Base-by-base conservation (phyloP, 179 eudicot species). In the Silene coronaria region DNA sequence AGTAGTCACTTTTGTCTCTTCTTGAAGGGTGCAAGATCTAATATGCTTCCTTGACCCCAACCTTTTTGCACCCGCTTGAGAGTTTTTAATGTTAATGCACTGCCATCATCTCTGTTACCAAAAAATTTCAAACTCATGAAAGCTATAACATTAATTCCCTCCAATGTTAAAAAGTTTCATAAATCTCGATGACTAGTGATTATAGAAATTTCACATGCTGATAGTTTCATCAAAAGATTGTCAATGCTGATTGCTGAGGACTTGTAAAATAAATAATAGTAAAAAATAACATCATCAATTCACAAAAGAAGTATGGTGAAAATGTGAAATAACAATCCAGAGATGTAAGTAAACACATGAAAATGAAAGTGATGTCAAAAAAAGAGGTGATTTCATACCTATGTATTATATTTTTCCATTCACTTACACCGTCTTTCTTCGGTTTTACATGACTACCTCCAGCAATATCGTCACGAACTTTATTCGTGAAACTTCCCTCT, bases 1-100 rank as follows among this genome's bases (percentile, higher is more conserved):
- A 93, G 78, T 72, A 77, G 81, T 88, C 89, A 76, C 76, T 64
- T 70, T 79, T 75, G 71, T 80, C 86, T 82, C 62, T 77, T 72
- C 74, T 86, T 8, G 67, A 88, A 88, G 68, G 86, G 72, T 77
- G 83, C 88, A 78, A 78, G 65, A 78, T 76, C 84, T 62, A 78
- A 84, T 77, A 84, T 64, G 75, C 84, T 84, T 78, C 89, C 97
- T 70, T 90, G 96, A 79, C 97, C 98, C 98, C 98, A 93, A 34
- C 98, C 98, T 72, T 86, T 86, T 78, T 89, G 89, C 72, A 91
- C 88, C 28, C 85, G 85, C 80, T 84, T 90, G 77, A 93, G 85
- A 64, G 89, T 74, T 81, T 79, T 89, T 76, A 93, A 60, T 26
- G 89, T 90, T 63, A 88, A 77, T 48, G 80, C 86, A 80, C 97